Evolutionary conservation across 768 basidiomycete species (phyloP).

Genomic region (Daedaleopsis nitida): DNA sequence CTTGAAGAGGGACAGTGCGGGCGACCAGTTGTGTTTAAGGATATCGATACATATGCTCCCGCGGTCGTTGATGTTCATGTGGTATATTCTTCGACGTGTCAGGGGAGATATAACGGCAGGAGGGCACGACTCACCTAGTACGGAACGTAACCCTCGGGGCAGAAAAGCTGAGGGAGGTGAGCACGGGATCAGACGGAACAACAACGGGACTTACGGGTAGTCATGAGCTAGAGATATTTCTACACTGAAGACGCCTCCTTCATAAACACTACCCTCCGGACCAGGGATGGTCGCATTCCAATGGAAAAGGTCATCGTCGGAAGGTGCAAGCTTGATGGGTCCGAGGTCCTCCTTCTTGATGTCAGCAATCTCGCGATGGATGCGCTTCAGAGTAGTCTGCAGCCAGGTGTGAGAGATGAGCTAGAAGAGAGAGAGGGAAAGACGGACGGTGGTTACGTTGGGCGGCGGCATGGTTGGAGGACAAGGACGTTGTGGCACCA

Average conservation of each 20-base stretch:
- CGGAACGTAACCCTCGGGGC: constrained; percentile 77
- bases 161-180: constrained; percentile 56
- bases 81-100: constrained; percentile 63
- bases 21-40: constrained; percentile 93
- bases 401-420: neutral
- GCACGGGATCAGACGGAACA: constrained; percentile 6
- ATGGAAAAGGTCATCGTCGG: constrained; percentile 62
- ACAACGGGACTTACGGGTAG: constrained; percentile 64
- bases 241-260: constrained; percentile 73
- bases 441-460: neutral
- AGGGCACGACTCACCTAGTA: constrained; percentile 54
- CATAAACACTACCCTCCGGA: constrained; percentile 81
- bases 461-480: neutral
- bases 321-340: constrained; percentile 64
- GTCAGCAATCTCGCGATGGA: constrained; percentile 80
- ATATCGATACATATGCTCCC: constrained; percentile 88
- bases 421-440: neutral
- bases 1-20: constrained; percentile 91
- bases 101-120: neutral
- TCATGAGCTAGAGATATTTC: constrained; percentile 67
- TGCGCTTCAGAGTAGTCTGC: constrained; percentile 76
- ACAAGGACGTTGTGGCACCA: neutral
- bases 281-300: constrained; percentile 84
- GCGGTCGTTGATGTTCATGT: constrained; percentile 86
- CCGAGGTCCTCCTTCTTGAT: constrained; percentile 84